These are phyloP conservation scores for Pythium sp. DNA, from an alignment of 352 stramenopile genomes.

Conservation along the genomic window DNA sequence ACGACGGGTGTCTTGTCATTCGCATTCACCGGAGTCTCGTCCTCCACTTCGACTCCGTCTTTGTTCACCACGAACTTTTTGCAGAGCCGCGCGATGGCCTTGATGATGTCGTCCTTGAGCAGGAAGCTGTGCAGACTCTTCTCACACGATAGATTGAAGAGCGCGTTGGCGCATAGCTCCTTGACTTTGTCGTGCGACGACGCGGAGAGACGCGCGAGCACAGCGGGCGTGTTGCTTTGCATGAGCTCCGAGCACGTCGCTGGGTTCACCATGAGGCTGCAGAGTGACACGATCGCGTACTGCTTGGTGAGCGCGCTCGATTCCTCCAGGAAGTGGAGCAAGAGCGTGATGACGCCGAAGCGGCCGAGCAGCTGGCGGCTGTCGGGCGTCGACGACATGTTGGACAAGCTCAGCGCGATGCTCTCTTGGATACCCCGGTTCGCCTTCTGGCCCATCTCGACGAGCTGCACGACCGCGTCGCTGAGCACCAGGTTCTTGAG, in stretches of 20 bases:
- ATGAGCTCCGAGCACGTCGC: conserved; percentile 61
- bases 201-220: conserved; percentile 43
- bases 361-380: conserved; percentile 55
- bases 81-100: conserved; percentile 63
- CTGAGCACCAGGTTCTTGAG: conserved; percentile 68
- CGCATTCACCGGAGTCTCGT: conserved; percentile 34
- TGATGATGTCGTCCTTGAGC: conserved; percentile 72
- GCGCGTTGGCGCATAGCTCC: conserved; percentile 67
- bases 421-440: conserved; percentile 68
- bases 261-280: conserved; percentile 58
- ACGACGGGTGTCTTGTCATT: conserved; percentile 43
- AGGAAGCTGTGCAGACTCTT: conserved; percentile 61
- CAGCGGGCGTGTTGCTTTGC: conserved; percentile 59
- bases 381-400: conserved; percentile 61
- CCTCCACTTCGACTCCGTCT: conserved; percentile 55
- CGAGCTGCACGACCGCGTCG: conserved; percentile 60
- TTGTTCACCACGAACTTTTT: conserved; percentile 44
- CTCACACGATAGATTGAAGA: conserved; percentile 82
- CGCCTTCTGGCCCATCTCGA: conserved; percentile 51
- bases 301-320: conserved; percentile 52
- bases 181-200: conserved; percentile 52
- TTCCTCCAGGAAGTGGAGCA: conserved; percentile 67
- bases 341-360: conserved; percentile 64
- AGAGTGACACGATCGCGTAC: conserved; percentile 67
- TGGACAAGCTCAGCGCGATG: conserved; percentile 68